These are phyloP conservation scores for Trichoderma asperelloides DNA, from an alignment of 495 filamentous ascomycete species.

Conservation along the genomic window DNA sequence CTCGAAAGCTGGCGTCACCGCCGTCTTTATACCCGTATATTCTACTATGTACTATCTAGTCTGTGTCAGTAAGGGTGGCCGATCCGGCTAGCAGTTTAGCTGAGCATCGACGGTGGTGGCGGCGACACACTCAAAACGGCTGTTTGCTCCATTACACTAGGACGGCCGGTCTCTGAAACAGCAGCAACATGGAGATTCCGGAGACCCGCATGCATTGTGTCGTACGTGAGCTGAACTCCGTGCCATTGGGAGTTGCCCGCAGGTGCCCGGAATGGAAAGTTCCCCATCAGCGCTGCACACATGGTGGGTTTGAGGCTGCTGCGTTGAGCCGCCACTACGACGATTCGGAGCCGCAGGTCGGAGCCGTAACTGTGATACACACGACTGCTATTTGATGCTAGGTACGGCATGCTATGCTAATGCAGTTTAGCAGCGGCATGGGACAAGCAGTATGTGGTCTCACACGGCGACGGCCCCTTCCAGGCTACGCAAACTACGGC, in stretches of 20 bases:
- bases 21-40: background rate
- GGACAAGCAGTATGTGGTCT: too few species aligned
- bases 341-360: background rate
- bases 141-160: conserved; percentile 1
- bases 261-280: background rate
- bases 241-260: too few species aligned
- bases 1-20: background rate
- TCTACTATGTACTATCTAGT: background rate
- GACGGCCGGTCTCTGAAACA: background rate
- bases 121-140: background rate
- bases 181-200: background rate
- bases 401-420: too few species aligned
- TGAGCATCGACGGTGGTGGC: background rate
- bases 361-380: too few species aligned
- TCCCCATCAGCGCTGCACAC: background rate
- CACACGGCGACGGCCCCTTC: too few species aligned
- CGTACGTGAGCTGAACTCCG: too few species aligned
- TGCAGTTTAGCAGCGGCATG: too few species aligned
- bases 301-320: background rate
- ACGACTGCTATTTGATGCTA: too few species aligned
- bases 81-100: background rate
- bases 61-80: background rate
- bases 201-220: background rate
- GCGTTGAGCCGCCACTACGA: background rate
- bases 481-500: background rate